phyloP scores from a whole-genome alignment of 139 green algal genomes.

The Diplosphaera chodatii region DNA sequence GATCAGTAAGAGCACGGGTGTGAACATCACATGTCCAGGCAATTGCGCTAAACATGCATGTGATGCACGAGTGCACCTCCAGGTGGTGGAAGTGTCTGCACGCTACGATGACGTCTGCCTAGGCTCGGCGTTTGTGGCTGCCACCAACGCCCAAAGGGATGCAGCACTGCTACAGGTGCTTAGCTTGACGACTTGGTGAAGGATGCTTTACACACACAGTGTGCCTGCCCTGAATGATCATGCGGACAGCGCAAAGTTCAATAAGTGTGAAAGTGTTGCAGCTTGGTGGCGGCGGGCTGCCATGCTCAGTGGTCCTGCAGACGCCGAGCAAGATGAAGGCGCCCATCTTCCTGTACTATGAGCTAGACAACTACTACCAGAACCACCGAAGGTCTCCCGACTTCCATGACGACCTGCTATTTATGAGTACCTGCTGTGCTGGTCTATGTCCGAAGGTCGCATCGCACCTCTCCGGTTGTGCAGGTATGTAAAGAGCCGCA shows the following conservation, averaged over 20 bases:
- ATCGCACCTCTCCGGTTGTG: no score
- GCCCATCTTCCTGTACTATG: constrained; percentile 84
- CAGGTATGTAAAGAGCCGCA: constrained; percentile 7
- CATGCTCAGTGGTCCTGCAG: background rate
- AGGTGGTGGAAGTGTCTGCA: constrained; percentile 40
- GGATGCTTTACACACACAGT: no score
- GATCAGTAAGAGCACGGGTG: no score
- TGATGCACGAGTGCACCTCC: no score
- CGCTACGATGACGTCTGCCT: constrained; percentile 61
- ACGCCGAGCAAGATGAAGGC: background rate
- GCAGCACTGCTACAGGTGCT: constrained; percentile 13
- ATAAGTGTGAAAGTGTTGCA: no score
- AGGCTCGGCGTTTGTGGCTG: background rate
- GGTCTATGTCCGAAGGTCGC: no score
- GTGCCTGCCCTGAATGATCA: no score
- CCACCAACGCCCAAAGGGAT: constrained; percentile 9
- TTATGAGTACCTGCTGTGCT: no score
- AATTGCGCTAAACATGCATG: no score
- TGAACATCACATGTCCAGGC: no score
- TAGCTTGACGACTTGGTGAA: no score
- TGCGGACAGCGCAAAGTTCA: no score
- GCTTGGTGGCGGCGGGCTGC: background rate
- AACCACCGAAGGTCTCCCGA: constrained; percentile 73
- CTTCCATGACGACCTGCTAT: background rate
- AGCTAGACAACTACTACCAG: constrained; percentile 85